phyloP scores from a whole-genome alignment of 192 early-diverging fungal genomes.

The Gigaspora rosea region DNA sequence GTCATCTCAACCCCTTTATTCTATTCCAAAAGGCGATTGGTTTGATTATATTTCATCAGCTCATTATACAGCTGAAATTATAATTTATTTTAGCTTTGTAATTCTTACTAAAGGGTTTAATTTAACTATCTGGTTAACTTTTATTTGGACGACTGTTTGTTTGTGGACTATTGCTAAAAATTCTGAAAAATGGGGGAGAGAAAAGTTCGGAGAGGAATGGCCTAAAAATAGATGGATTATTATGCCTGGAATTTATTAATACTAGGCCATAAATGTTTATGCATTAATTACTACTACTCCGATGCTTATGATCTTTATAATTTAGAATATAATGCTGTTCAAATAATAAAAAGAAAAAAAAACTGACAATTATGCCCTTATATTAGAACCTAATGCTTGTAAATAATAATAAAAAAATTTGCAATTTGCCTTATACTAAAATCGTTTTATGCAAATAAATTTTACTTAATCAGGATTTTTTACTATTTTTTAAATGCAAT shows the following conservation, averaged over 20 bases:
- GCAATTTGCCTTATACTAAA: too few species aligned
- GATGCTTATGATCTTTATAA: too few species aligned
- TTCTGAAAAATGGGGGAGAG: conserved; percentile 69
- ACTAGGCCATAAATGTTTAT: too few species aligned
- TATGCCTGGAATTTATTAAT: conserved; percentile 16
- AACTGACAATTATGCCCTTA: too few species aligned
- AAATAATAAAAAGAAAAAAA: too few species aligned
- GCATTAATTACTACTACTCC: too few species aligned
- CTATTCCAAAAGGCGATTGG: conserved; percentile 67
- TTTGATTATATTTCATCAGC: conserved; percentile 63
- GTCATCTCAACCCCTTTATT: conserved; percentile 39
- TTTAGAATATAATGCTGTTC: too few species aligned
- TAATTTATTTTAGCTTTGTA: conserved; percentile 63
- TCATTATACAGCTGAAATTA: conserved; percentile 74
- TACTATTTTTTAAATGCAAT: too few species aligned
- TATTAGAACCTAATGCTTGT: too few species aligned
- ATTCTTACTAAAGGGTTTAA: conserved; percentile 50
- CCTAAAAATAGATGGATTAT: conserved; percentile 21
- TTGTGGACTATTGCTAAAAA: conserved; percentile 63
- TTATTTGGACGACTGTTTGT: conserved; percentile 65
- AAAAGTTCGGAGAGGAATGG: conserved; percentile 57
- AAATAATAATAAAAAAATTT: too few species aligned
- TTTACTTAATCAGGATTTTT: too few species aligned
- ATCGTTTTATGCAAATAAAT: too few species aligned
- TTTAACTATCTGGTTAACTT: conserved; percentile 42